phyloP scores from a whole-genome alignment of 2,329 filamentous ascomycete species.

The Penicillium sp. region DNA sequence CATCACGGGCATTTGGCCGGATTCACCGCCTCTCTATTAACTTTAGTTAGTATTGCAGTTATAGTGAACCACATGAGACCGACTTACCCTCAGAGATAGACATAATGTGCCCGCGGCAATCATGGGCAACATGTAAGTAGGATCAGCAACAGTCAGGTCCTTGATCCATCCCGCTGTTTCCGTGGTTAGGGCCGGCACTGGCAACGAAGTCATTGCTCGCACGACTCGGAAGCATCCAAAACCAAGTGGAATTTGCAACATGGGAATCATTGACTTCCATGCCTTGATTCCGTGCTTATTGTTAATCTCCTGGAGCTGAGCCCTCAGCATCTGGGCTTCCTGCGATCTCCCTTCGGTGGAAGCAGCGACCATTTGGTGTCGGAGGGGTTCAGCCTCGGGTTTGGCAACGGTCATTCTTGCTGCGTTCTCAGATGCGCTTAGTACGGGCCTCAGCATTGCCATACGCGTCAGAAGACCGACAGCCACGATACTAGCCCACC shows the following conservation, averaged over 20 bases:
- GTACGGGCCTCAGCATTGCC: conserved; percentile 56
- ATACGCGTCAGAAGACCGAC: conserved; percentile 58
- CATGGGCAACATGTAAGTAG: conserved; percentile 65
- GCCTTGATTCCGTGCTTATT: conserved; percentile 48
- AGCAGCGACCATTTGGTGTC: conserved; percentile 46
- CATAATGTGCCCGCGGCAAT: conserved; percentile 51
- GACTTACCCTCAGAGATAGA: conserved; percentile 50
- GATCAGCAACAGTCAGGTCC: conserved; percentile 68
- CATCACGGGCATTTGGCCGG: conserved; percentile 28
- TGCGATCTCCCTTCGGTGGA: conserved; percentile 40
- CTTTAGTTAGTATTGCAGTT: background rate
- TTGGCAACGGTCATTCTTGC: conserved; percentile 56
- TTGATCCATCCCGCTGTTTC: conserved; percentile 69
- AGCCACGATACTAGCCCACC: conserved; percentile 66
- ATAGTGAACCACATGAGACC: background rate
- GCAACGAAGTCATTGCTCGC: conserved; percentile 63
- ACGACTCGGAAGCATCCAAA: conserved; percentile 73
- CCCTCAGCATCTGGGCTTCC: conserved; percentile 40
- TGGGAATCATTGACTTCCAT: conserved; percentile 46
- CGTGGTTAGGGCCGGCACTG: conserved; percentile 66
- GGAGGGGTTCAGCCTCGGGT: conserved; percentile 49
- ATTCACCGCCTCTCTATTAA: conserved; percentile 33
- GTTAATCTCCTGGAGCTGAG: conserved; percentile 46
- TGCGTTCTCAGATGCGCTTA: conserved; percentile 53
- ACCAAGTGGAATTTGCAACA: conserved; percentile 61